Conservation (phyloP, 306 rosid genomes). For the Aeschynomene evenia region DNA sequence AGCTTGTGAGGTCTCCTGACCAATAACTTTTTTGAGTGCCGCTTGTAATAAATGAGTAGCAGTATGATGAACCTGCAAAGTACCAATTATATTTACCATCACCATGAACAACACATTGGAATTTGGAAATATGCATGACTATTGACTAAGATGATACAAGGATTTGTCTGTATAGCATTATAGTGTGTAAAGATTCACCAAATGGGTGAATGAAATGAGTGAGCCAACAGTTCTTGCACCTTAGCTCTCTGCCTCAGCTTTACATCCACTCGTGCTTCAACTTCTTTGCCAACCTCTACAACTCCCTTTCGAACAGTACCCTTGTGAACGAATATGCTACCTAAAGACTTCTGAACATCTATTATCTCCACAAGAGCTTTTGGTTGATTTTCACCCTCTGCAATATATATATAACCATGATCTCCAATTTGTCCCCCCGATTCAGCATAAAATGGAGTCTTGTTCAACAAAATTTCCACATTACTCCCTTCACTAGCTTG, state of each 20-base stretch:
- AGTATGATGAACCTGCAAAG: slow-evolving; percentile 91
- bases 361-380: slow-evolving; percentile 73
- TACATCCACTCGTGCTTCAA: slow-evolving; percentile 82
- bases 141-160: slow-evolving; percentile 17
- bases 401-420: slow-evolving; percentile 69
- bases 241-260: slow-evolving; percentile 85
- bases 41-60: slow-evolving; percentile 96
- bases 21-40: slow-evolving; percentile 78
- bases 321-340: slow-evolving; percentile 87
- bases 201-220: background rate
- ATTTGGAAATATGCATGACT: slow-evolving; percentile 16
- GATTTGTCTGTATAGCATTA: background rate
- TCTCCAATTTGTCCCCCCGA: slow-evolving; percentile 98
- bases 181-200: background rate
- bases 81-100: slow-evolving; percentile 19
- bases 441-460: slow-evolving; percentile 96
- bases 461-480: slow-evolving; percentile 79
- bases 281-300: slow-evolving; percentile 89
- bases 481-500: slow-evolving; percentile 74
- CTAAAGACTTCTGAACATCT: slow-evolving; percentile 86
- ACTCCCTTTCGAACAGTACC: slow-evolving; percentile 79
- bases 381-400: slow-evolving; percentile 56
- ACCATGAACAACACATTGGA: slow-evolving; percentile 31
- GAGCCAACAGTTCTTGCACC: slow-evolving; percentile 45
- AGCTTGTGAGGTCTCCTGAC: slow-evolving; percentile 96